A percentile compares a stretch with the other conserved stretches of the same genome.
These are phyloP conservation scores for Chlorella sp. DNA, from an alignment of 139 green algal species.

Conservation along the genomic window DNA sequence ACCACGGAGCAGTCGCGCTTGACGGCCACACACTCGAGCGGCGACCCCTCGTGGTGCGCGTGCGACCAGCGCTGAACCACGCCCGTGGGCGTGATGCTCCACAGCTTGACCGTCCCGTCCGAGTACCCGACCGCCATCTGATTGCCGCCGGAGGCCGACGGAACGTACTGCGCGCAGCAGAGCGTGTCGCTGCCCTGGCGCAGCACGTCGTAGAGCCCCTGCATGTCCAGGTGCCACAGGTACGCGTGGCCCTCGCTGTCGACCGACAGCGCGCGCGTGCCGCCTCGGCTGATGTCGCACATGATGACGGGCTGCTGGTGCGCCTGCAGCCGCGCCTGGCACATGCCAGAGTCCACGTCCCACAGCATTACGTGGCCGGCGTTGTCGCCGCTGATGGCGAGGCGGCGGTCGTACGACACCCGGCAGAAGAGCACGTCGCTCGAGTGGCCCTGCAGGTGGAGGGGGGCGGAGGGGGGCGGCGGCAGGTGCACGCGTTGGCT, in stretches of 20 bases:
- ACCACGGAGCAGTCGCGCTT: conserved; percentile 7
- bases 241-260: conserved; percentile 29
- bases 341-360: conserved; percentile 10
- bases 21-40: conserved; percentile 14
- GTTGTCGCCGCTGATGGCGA: conserved; percentile 31
- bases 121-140: conserved; percentile 22
- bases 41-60: background rate
- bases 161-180: background rate
- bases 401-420: background rate
- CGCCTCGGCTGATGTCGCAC: conserved; percentile 18
- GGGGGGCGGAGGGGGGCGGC: no score
- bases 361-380: conserved; percentile 23
- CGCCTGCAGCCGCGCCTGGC: conserved; percentile 19
- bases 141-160: conserved; percentile 6
- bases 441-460: conserved; percentile 17
- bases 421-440: conserved; percentile 26
- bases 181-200: conserved; percentile 21
- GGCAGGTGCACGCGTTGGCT: no score
- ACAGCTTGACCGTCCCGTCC: conserved; percentile 25
- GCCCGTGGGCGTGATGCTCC: background rate
- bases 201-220: conserved; percentile 19
- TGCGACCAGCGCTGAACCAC: conserved; percentile 5
- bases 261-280: conserved; percentile 18
- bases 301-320: conserved; percentile 22
- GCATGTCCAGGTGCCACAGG: conserved; percentile 33